Evolutionary conservation across 257 asterid species (phyloP).

Genomic region (Rubia yunnanensis): DNA sequence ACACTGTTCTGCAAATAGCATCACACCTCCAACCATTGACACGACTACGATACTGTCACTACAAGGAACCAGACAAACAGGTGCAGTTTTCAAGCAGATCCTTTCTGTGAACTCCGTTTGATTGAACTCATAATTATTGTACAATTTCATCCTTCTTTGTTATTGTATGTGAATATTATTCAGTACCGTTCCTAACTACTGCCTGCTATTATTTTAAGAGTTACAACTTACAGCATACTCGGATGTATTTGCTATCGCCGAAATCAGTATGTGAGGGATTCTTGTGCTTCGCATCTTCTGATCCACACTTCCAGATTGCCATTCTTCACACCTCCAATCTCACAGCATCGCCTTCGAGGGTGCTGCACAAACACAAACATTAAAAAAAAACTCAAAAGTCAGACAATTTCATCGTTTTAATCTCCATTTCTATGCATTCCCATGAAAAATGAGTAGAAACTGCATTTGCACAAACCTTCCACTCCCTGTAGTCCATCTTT

Average conservation of each 20-base stretch:
- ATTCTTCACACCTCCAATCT: constrained; percentile 26
- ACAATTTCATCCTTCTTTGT: not conserved
- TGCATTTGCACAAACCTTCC: constrained; percentile 64
- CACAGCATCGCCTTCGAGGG: constrained; percentile 63
- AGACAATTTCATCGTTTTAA: not conserved
- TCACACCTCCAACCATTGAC: not conserved
- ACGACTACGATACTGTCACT: not conserved
- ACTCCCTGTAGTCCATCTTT: constrained; percentile 45
- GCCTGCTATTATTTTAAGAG: not conserved
- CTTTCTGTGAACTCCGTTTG: not conserved
- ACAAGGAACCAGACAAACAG: not conserved
- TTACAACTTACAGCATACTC: not conserved
- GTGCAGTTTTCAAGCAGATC: not conserved
- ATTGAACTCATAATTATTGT: no score
- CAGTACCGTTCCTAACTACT: not conserved
- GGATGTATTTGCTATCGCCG: not conserved
- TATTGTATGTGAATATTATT: not conserved
- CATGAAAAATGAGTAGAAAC: no score
- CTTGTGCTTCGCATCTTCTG: constrained; percentile 48
- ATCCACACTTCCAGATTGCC: constrained; percentile 39
- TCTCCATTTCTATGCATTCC: not conserved
- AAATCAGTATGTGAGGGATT: constrained; percentile 35
- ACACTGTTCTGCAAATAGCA: constrained; percentile 63
- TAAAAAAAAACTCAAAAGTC: no score
- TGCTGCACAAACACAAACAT: constrained; percentile 32